These are phyloP conservation scores for Quambalaria eucalypti DNA, from an alignment of 1,284 basidiomycete species.

Conservation along the genomic window DNA sequence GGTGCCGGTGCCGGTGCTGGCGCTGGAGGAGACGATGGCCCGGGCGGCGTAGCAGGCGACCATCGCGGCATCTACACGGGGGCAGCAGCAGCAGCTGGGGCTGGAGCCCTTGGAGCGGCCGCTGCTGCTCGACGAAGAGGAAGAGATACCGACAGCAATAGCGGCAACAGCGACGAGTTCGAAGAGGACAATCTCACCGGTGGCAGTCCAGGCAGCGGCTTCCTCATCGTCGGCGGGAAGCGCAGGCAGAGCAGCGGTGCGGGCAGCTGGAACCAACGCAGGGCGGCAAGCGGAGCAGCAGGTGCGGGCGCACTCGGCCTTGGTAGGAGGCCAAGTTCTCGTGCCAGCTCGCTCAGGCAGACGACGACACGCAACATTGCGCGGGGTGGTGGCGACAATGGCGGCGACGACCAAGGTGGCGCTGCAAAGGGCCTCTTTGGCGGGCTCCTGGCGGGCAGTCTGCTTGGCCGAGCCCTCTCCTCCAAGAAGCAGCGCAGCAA, in stretches of 20 bases:
- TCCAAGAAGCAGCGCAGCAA: not conserved
- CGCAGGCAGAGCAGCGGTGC: not conserved
- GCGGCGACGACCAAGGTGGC: too few species aligned
- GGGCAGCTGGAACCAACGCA: not conserved
- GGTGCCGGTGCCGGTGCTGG: slow-evolving; percentile 2
- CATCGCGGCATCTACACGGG: slow-evolving; percentile 15
- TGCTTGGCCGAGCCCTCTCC: not conserved
- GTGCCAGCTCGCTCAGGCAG: not conserved
- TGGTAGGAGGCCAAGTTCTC: not conserved
- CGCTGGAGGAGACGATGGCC: slow-evolving; percentile 10
- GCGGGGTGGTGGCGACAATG: too few species aligned
- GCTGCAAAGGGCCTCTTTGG: not conserved
- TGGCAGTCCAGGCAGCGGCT: slow-evolving; percentile 18
- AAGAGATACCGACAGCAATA: slow-evolving; percentile 9
- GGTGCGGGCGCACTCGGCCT: not conserved
- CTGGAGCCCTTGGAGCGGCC: slow-evolving; percentile 8
- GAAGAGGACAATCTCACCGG: slow-evolving; percentile 26
- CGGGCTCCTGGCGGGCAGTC: not conserved
- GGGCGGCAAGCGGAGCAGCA: not conserved
- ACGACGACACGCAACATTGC: not conserved
- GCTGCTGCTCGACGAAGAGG: slow-evolving; percentile 4
- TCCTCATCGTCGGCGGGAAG: slow-evolving; percentile 29
- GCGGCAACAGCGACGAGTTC: slow-evolving; percentile 31
- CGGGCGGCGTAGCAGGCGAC: too few species aligned
- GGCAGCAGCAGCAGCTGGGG: slow-evolving; percentile 7